Evolutionary conservation across 345 rosid genomes (phyloP).

Genomic region (Abelmoschus esculentus): DNA sequence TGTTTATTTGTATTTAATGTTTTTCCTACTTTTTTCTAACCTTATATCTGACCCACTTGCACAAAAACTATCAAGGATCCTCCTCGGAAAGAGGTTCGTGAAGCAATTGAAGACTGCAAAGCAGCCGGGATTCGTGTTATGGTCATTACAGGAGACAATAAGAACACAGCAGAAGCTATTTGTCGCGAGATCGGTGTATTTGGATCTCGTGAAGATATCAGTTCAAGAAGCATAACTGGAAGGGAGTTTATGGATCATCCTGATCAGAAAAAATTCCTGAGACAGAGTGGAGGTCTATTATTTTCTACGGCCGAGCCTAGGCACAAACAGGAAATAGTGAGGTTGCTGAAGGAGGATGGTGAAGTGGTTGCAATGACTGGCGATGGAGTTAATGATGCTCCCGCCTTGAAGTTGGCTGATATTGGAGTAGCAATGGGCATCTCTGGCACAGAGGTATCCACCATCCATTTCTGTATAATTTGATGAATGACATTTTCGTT

Average conservation of each 20-base stretch:
- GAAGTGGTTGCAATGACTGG: conserved; percentile 99
- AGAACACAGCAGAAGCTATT: conserved; percentile 91
- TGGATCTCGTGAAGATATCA: conserved; percentile 50
- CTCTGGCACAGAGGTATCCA: conserved; percentile 81
- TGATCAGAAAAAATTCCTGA: conserved; percentile 47
- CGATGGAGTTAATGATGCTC: conserved; percentile 98
- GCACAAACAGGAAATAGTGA: conserved; percentile 96
- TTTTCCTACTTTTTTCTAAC: conserved; percentile 9
- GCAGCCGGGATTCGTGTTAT: conserved; percentile 95
- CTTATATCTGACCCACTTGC: background rate
- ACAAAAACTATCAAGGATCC: conserved; percentile 58
- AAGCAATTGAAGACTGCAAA: conserved; percentile 93
- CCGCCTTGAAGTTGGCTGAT: conserved; percentile 93
- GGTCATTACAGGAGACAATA: conserved; percentile 95
- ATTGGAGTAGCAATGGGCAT: conserved; percentile 98
- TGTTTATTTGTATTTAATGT: background rate
- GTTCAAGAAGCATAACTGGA: conserved; percentile 71
- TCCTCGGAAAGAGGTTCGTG: conserved; percentile 85
- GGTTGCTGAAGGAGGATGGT: conserved; percentile 93
- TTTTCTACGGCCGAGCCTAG: conserved; percentile 97
- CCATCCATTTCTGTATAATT: background rate
- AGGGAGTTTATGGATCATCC: conserved; percentile 57
- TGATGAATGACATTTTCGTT: background rate
- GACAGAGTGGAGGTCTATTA: conserved; percentile 68
- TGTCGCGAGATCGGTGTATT: conserved; percentile 90